A percentile compares a stretch with the other conserved stretches of the same genome.
Evolutionary conservation across 768 basidiomycete species (phyloP).

Genomic region (Boletales sp.): DNA sequence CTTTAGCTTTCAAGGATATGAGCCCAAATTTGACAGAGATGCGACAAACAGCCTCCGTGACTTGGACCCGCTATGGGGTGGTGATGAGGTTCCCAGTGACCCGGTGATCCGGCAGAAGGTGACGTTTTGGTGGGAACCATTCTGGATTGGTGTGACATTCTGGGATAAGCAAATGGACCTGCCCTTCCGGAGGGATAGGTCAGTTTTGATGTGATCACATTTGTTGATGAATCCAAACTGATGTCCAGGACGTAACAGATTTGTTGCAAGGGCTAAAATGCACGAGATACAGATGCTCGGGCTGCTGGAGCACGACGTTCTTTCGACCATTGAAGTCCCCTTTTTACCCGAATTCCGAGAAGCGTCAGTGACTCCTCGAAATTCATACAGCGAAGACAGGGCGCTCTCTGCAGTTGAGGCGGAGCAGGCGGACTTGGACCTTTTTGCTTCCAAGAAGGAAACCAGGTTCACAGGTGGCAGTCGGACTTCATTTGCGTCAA

Average conservation of each 20-base stretch:
- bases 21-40: constrained; percentile 52
- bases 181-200: constrained; percentile 79
- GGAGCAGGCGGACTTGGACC: constrained; percentile 69
- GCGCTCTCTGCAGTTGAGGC: constrained; percentile 52
- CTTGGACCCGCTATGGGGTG: constrained; percentile 74
- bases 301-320: constrained; percentile 84
- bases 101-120: constrained; percentile 40
- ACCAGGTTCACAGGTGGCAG: constrained; percentile 25
- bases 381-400: constrained; percentile 32
- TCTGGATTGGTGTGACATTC: constrained; percentile 77
- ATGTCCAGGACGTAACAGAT: constrained; percentile 45
- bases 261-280: constrained; percentile 94
- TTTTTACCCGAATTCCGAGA: constrained; percentile 52
- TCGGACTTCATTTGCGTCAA: constrained; percentile 42
- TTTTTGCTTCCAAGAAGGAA: constrained; percentile 54
- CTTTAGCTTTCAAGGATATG: constrained; percentile 78
- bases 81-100: constrained; percentile 45
- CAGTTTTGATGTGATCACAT: constrained; percentile 5
- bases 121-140: constrained; percentile 88
- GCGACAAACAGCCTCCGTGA: constrained; percentile 44
- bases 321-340: constrained; percentile 86
- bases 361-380: constrained; percentile 28
- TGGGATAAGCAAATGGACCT: constrained; percentile 88
- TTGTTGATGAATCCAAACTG: background rate
- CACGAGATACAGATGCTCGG: constrained; percentile 96